Evolutionary conservation across 1,284 basidiomycete species (phyloP), one percentile per base, ranked within the genome.

Genomic region (Apiotrichum porosum): DNA sequence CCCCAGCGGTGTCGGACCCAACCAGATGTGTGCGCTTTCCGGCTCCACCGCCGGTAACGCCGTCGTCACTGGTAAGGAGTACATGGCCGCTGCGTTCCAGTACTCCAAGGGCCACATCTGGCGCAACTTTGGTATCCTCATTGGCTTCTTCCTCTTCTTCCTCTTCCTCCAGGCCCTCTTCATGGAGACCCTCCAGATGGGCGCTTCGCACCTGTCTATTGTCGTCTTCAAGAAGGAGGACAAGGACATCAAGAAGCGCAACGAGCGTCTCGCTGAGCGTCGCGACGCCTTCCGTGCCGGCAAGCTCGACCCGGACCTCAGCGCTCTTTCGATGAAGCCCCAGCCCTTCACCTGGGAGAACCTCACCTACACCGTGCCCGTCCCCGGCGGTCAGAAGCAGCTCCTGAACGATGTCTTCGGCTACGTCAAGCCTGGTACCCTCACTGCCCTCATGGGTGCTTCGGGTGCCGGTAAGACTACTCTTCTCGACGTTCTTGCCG

Each of bases 221-320:
- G 77, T 79, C 52, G 79, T 88, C 23, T 88, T 80, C 63, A 81
- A 82, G n/a, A 83, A 82, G 59, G 86, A 88, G 62, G 77, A 80
- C 58, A 73, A 76, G 3, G 85, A 88, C 49, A 78, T 79, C 38
- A 85, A 83, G 72, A 76, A 76, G 49, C 78, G 80, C 46, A 90
- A 90, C 58, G 78, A 75, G 5, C 66, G 68, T 43, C 80, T 86
- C 9, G 76, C 72, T 19, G 80, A 81, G 54, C 80, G 77, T 49
- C 84, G 80, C 65, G 75, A 65, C 42, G 69, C 63, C 54, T 62
- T 74, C 65, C 51, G 68, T 53, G 51, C 66, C 47, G 64, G 74
- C 44, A 63, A 66, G 23, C 57, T 72, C 46, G 70, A 76, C 22
- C 69, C 71, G 32, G 71, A 75, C 51, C 58, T 73, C 5, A 64